phyloP scores from a whole-genome alignment of 495 filamentous ascomycete species.

The Trichoderma orchidacearum region DNA sequence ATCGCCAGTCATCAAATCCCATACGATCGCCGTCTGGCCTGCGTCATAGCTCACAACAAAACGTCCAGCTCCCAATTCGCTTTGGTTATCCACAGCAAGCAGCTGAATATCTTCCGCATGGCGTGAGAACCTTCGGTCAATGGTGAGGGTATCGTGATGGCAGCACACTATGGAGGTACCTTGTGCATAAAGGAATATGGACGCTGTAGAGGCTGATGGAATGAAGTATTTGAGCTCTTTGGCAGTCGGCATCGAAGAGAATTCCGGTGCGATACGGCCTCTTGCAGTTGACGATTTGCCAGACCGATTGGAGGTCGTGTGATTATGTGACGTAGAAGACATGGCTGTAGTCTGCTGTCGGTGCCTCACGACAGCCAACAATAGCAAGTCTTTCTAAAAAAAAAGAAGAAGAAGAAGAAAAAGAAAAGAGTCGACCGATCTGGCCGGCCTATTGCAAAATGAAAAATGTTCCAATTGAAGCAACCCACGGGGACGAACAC shows the following conservation, averaged over 20 bases:
- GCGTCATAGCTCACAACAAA: conserved; percentile 88
- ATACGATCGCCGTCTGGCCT: conserved; percentile 86
- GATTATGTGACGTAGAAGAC: conserved; percentile 41
- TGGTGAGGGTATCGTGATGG: conserved; percentile 81
- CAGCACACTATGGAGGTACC: conserved; percentile 63
- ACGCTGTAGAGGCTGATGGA: conserved; percentile 74
- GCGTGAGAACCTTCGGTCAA: conserved; percentile 75
- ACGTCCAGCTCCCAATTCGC: conserved; percentile 71
- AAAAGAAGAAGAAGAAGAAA: too few relatives aligned
- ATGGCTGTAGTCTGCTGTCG: conserved; percentile 11
- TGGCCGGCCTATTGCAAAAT: background rate
- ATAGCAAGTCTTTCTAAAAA: background rate
- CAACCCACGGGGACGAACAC: too few relatives aligned
- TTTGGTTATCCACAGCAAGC: conserved; percentile 83
- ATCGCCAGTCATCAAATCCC: conserved; percentile 87
- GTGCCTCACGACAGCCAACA: conserved; percentile 4
- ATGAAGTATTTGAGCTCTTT: conserved; percentile 50
- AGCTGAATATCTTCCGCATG: conserved; percentile 74
- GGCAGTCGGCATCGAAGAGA: conserved; percentile 37
- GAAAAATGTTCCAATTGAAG: background rate
- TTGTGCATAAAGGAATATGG: conserved; percentile 77
- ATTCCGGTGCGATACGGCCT: conserved; percentile 24
- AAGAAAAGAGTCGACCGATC: background rate
- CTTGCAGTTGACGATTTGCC: conserved; percentile 25
- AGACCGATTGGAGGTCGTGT: conserved; percentile 46